phyloP scores from a whole-genome alignment of 805 yeast species.

The Candida pseudoglaebosa region DNA sequence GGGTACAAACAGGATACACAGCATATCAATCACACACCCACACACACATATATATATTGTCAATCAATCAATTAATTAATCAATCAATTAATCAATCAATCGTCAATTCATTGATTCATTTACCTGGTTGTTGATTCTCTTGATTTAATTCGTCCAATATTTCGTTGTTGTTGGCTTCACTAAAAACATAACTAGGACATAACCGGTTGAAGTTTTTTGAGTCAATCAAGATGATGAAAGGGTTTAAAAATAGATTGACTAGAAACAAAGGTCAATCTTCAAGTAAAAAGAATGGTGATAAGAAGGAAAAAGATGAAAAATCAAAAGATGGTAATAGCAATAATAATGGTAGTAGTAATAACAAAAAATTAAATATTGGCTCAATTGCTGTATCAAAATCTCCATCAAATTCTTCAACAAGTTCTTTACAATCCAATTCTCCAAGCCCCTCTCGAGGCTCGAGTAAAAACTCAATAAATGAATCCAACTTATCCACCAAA shows the following conservation, averaged over 20 bases:
- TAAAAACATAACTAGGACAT: too few relatives aligned
- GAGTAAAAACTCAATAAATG: not conserved
- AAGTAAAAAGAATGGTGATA: slow-evolving; percentile 28
- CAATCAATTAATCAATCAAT: too few relatives aligned
- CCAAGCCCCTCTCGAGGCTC: slow-evolving; percentile 32
- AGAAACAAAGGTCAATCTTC: slow-evolving; percentile 36
- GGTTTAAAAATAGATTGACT: slow-evolving; percentile 43
- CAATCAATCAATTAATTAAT: too few relatives aligned
- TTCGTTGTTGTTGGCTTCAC: too few relatives aligned
- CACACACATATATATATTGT: too few relatives aligned
- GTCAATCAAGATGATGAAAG: slow-evolving; percentile 39
- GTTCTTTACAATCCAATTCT: slow-evolving; percentile 25
- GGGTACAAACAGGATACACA: too few relatives aligned
- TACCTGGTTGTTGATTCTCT: too few relatives aligned
- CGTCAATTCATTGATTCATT: too few relatives aligned
- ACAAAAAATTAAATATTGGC: slow-evolving; percentile 9
- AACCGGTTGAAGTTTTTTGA: not conserved
- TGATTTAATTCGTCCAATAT: too few relatives aligned
- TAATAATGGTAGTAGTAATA: slow-evolving; percentile 14
- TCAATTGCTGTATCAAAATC: slow-evolving; percentile 2
- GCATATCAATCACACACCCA: too few relatives aligned
- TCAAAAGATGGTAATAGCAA: slow-evolving; percentile 2
- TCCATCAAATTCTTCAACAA: slow-evolving; percentile 13
- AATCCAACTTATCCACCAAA: not conserved
- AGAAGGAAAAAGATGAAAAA: slow-evolving; percentile 31